Evolutionary conservation across 2,329 filamentous ascomycete species (phyloP), one percentile per base, ranked within the genome.

Genomic region (Colletotrichum godetiae): DNA sequence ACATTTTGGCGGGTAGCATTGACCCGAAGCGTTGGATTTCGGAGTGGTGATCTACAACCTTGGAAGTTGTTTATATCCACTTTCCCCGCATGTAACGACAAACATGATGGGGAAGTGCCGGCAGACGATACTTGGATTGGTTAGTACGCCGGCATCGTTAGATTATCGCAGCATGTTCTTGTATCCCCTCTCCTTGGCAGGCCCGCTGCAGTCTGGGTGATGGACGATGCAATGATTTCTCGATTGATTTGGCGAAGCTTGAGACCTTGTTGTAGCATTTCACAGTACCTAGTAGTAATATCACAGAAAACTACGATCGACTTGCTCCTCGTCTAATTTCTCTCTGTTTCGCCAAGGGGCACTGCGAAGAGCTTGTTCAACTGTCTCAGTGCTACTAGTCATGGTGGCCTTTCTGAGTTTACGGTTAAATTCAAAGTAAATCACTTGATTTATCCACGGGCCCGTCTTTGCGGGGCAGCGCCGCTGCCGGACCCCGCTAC

Each of bases 31-130:
- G 12, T 71, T 63, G 62, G 56, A 49, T 67, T 67, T 33, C 31
- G 37, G n/a, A n/a, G 29, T 60, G 11, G n/a, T 59, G 68, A 70
- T 70, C 61, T 67, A 60, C 61, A 58, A 71, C 27, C 56, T 71
- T 61, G 46, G 33, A 67, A 59, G 31, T 33, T 59, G 61, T 35
- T 53, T 49, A 52, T 70, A 61, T 37, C 68, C 68, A 71, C 68
- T 71, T 71, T 71, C 63, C 68, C 68, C 68, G 68, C 68, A 61
- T 49, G 35, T 7, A 22, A 22, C 55, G 29, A 37, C 29, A n/a
- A 19, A 35, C 46, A 49, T 29, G 53, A 56, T 46, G 63, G 33
- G 46, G 56, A 71, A 67, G n/a, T 67, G 42, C 68, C 63, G 67
- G 46, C 6, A 31, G 31, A 56, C 46, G 62, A 61, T 71, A 56